A percentile compares a stretch with the other conserved stretches of the same genome.
These are phyloP conservation scores for Dactylorhiza incarnata DNA, from an alignment of 106 monocot genomes.

Conservation along the genomic window DNA sequence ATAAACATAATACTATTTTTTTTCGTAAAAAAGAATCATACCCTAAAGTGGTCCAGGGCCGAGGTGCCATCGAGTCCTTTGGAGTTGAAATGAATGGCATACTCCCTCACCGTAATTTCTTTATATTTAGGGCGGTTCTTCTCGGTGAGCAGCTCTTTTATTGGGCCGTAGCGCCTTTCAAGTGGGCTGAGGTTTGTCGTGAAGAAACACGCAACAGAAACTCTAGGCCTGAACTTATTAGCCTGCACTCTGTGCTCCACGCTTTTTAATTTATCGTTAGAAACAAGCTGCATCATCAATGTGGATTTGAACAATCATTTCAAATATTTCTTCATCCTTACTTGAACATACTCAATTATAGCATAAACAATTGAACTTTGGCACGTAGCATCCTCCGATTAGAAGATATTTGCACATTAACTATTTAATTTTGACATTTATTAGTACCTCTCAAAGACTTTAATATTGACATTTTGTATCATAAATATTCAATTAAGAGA, in stretches of 20 bases:
- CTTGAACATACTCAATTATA: too few species aligned
- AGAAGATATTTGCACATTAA: too few species aligned
- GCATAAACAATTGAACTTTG: too few species aligned
- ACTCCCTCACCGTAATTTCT: slow-evolving; percentile 19
- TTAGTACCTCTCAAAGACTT: too few species aligned
- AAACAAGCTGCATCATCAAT: slow-evolving; percentile 18
- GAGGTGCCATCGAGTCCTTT: slow-evolving; percentile 38
- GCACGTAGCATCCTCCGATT: too few species aligned
- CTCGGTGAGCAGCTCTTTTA: slow-evolving; percentile 22
- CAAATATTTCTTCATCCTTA: too few species aligned
- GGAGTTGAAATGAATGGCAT: slow-evolving; percentile 4
- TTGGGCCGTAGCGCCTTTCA: slow-evolving; percentile 34
- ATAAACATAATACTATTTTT: background rate
- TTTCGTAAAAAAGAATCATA: background rate
- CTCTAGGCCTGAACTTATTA: slow-evolving; percentile 15
- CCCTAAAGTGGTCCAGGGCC: slow-evolving; percentile 26
- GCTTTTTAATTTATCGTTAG: slow-evolving; percentile 50
- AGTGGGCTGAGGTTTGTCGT: background rate
- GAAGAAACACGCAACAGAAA: slow-evolving; percentile 48
- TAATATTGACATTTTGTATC: too few species aligned
- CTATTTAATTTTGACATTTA: too few species aligned
- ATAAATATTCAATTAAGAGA: too few species aligned
- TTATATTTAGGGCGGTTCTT: slow-evolving; percentile 29
- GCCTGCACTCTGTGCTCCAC: slow-evolving; percentile 53
- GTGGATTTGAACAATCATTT: background rate